Evolutionary conservation across 441 rosid genomes (phyloP), one percentile per base, ranked within the genome.

Genomic region (Erodium trifolium): DNA sequence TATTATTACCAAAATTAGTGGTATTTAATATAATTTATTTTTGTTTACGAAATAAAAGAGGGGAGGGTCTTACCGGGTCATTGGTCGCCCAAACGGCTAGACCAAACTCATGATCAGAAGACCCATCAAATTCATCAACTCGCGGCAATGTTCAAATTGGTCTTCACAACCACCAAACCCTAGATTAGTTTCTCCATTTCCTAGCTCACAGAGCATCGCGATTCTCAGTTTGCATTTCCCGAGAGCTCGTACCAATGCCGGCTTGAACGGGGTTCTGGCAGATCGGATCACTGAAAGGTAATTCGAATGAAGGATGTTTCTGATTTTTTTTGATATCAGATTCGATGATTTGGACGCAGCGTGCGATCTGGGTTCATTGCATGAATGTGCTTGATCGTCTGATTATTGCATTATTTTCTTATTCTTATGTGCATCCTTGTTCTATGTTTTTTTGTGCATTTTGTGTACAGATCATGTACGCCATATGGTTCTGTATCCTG

Each of bases 51-150:
- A 55, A 55, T 14, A 55, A 14, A 55, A 55, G 13, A 17, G 23
- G 62, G 62, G 62, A 55, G 62, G 62, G 62, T 55, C 23, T 55
- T 5, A 10, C 7, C 62, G 62, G 62, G 62, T 55, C 62, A 55
- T 55, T 55, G 23, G 62, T 17, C 62, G 62, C 23, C 62, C 62
- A 6, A 4, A 51, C 59, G 59, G 18, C 19, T 51, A 5, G 19
- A 51, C 59, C 62, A 55, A 55, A 55, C 62, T 55, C 62, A 7
- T 55, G 4, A 55, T 16, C 62, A 51, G 53, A 47, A 51, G 19
- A 51, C 18, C 19, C 59, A 55, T 55, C 62, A 16, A 55, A 16
- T 17, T 55, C 62, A 55, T 55, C 19, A 55, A 55, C 62, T 55
- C 62, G 23, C 62, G 62, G 62, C 62, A 55, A 55, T 16, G 23